Conservation (phyloP, 2,329 filamentous ascomycete species). For the Trichoderma endophyticum region DNA sequence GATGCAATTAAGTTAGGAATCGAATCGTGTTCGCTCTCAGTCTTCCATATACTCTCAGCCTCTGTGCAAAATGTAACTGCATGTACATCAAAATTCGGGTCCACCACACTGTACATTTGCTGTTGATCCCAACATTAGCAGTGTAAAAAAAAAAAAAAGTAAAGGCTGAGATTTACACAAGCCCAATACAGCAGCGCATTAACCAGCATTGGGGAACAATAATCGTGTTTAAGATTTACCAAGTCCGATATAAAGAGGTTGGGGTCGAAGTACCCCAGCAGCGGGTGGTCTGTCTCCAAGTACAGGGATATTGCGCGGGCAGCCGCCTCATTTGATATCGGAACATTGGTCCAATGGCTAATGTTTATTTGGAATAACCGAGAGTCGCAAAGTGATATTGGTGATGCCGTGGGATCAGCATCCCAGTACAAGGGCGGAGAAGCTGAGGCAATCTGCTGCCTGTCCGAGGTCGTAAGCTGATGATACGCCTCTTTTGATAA, state of each 20-base stretch:
- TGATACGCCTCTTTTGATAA: background rate
- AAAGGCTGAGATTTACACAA: constrained; percentile 27
- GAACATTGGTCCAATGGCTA: constrained; percentile 33
- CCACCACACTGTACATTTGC: constrained; percentile 37
- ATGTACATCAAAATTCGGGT: constrained; percentile 22
- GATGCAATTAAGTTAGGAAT: constrained; percentile 31
- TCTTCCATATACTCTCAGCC: constrained; percentile 29
- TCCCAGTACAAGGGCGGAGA: background rate
- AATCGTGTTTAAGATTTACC: constrained; percentile 22
- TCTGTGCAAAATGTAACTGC: constrained; percentile 26
- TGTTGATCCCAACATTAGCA: constrained; percentile 17
- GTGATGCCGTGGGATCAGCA: background rate
- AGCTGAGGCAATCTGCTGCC: background rate
- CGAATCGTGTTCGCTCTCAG: constrained; percentile 23
- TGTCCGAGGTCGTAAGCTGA: background rate
- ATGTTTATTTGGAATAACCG: background rate
- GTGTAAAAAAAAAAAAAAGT: too few relatives aligned
- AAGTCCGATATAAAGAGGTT: constrained; percentile 36
- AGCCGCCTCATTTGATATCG: constrained; percentile 30
- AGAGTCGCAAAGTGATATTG: background rate
- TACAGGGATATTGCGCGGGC: constrained; percentile 36
- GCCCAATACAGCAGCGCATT: constrained; percentile 35
- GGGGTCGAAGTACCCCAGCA: constrained; percentile 37
- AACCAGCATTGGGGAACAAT: constrained; percentile 35
- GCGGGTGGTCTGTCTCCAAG: constrained; percentile 37